Evolutionary conservation across 164 flowering plant genomes (phyloP).

Genomic region (Cinnamomum chago): DNA sequence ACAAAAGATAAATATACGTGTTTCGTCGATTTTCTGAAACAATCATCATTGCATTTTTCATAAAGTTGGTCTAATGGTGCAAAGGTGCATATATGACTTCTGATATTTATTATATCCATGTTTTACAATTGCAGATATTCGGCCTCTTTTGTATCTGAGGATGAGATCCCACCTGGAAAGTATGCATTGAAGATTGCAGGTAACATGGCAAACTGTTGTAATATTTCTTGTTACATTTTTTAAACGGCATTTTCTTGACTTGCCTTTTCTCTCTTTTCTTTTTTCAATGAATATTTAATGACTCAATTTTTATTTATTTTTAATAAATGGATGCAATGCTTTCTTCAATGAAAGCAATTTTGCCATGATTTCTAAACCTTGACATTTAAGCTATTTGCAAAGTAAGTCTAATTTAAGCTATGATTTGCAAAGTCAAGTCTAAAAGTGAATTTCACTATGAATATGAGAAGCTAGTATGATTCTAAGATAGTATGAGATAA

Average conservation of each 20-base stretch:
- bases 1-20: background rate
- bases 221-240: background rate
- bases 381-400: no score
- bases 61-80: background rate
- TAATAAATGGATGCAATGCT: no score
- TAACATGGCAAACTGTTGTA: slow-evolving; percentile 17
- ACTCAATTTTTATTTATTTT: no score
- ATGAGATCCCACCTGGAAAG: slow-evolving; percentile 65
- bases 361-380: no score
- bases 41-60: background rate
- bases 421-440: no score
- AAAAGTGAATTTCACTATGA: no score
- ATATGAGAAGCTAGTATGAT: background rate
- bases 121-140: slow-evolving; percentile 63
- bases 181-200: slow-evolving; percentile 75
- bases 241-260: background rate
- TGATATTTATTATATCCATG: slow-evolving; percentile 5
- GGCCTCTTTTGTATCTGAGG: slow-evolving; percentile 54
- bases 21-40: background rate
- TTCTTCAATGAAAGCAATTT: no score
- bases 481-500: background rate
- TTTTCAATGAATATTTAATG: no score
- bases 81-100: background rate
- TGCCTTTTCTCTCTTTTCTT: background rate
- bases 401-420: no score